These are phyloP conservation scores for Apiospora malaysiana DNA, from an alignment of 2,329 filamentous ascomycete species.

Conservation along the genomic window DNA sequence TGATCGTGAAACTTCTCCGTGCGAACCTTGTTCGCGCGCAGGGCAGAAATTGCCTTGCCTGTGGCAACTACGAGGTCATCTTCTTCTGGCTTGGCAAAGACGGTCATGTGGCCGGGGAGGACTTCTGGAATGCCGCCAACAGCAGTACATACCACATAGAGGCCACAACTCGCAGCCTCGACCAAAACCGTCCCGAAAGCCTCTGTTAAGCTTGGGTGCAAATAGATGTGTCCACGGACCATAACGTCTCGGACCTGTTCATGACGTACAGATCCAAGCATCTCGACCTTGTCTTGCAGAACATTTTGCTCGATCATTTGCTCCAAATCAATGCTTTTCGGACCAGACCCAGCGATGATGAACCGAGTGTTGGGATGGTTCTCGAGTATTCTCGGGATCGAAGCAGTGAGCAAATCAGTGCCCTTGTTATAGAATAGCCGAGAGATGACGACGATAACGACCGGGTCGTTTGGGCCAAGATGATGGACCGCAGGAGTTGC, in stretches of 20 bases:
- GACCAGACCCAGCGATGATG: slow-evolving; percentile 93
- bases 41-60: slow-evolving; percentile 82
- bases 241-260: slow-evolving; percentile 98
- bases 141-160: slow-evolving; percentile 96
- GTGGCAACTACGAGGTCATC: slow-evolving; percentile 92
- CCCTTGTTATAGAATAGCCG: slow-evolving; percentile 99
- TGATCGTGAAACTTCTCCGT: slow-evolving; percentile 96
- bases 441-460: slow-evolving; percentile 97
- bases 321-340: slow-evolving; percentile 96
- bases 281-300: slow-evolving; percentile 89
- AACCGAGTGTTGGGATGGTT: slow-evolving; percentile 93
- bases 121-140: slow-evolving; percentile 98
- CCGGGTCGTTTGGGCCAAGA: slow-evolving; percentile 81
- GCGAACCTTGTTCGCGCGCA: slow-evolving; percentile 84
- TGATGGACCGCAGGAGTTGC: slow-evolving; percentile 65
- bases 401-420: slow-evolving; percentile 94
- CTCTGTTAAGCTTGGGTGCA: slow-evolving; percentile 93
- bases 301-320: slow-evolving; percentile 98
- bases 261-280: slow-evolving; percentile 90
- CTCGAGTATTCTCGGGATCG: slow-evolving; percentile 89
- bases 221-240: slow-evolving; percentile 94
- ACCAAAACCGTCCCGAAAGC: slow-evolving; percentile 98
- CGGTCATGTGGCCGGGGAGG: slow-evolving; percentile 93
- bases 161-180: slow-evolving; percentile 91
- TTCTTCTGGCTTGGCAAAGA: slow-evolving; percentile 95